A percentile compares a stretch with the other conserved stretches of the same genome.
Conservation (phyloP, 495 filamentous ascomycete species). For the Niebla homalea region DNA sequence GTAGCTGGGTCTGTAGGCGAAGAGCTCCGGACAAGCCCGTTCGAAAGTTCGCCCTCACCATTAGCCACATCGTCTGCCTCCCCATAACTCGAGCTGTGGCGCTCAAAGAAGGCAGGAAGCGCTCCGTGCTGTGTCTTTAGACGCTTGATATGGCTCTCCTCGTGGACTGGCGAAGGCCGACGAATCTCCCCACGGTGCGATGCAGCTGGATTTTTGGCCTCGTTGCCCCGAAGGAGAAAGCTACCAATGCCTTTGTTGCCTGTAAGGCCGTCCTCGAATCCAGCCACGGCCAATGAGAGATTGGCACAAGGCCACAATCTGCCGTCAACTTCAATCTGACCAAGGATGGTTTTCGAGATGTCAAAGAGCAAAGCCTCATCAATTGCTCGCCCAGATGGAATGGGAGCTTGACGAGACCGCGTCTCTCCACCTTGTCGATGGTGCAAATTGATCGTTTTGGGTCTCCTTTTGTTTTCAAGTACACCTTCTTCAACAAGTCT, state of each 20-base stretch:
- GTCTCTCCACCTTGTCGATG: slow-evolving; percentile 58
- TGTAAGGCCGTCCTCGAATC: slow-evolving; percentile 76
- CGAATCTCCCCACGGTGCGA: slow-evolving; percentile 4
- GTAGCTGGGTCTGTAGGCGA: background rate
- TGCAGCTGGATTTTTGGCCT: slow-evolving; percentile 41
- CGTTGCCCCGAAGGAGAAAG: slow-evolving; percentile 70
- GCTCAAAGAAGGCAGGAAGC: slow-evolving; percentile 45
- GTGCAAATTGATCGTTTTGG: slow-evolving; percentile 72
- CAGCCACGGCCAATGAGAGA: slow-evolving; percentile 69
- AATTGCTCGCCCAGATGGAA: slow-evolving; percentile 60
- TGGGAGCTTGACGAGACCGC: slow-evolving; percentile 58
- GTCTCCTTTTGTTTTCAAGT: slow-evolving; percentile 74
- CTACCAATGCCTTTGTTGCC: slow-evolving; percentile 76
- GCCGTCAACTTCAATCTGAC: slow-evolving; percentile 64
- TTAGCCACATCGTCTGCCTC: slow-evolving; percentile 6
- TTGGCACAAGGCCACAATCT: slow-evolving; percentile 77
- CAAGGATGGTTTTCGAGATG: slow-evolving; percentile 60
- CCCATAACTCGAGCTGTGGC: slow-evolving; percentile 1
- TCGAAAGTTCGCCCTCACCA: background rate
- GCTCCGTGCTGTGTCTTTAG: slow-evolving; percentile 36
- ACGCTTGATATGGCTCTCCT: slow-evolving; percentile 34
- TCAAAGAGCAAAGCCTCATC: slow-evolving; percentile 63
- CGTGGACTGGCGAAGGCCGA: slow-evolving; percentile 14
- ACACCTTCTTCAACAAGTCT: slow-evolving; percentile 86
- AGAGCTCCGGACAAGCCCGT: too few species aligned